A percentile compares a stretch with the other conserved stretches of the same genome.
Evolutionary conservation across 129 eudicot genomes (phyloP).

Genomic region (Solidago caesia): DNA sequence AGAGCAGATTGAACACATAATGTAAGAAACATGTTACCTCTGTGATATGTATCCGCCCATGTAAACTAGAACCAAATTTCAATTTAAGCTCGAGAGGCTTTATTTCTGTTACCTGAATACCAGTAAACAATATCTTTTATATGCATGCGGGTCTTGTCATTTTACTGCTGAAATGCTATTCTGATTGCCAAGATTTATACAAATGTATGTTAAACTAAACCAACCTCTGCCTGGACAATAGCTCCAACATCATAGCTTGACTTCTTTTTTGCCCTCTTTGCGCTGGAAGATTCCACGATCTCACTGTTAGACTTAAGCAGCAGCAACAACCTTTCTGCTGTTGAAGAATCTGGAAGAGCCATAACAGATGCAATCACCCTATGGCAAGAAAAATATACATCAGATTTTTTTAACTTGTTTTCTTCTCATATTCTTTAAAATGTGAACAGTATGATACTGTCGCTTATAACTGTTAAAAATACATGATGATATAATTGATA

Average conservation of each 20-base stretch:
- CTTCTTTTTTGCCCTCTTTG: constrained; percentile 80
- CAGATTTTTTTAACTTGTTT: too few species aligned
- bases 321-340: constrained; percentile 72
- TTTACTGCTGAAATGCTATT: constrained; percentile 2
- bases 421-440: not conserved
- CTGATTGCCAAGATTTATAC: not conserved
- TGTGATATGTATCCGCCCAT: constrained; percentile 84
- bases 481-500: not conserved
- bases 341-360: constrained; percentile 75
- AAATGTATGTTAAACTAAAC: constrained; percentile 10
- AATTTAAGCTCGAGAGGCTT: constrained; percentile 77
- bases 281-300: constrained; percentile 55
- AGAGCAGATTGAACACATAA: not conserved
- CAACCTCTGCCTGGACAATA: constrained; percentile 76
- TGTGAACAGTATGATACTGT: not conserved
- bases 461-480: not conserved
- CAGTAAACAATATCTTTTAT: constrained; percentile 12
- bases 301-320: constrained; percentile 68
- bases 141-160: not conserved
- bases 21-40: constrained; percentile 46
- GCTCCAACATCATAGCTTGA: constrained; percentile 69
- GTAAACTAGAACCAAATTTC: constrained; percentile 78
- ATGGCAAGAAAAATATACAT: constrained; percentile 21
- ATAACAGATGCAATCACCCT: constrained; percentile 66
- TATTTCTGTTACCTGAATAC: constrained; percentile 69